phyloP scores from a whole-genome alignment of 345 rosid genomes.

The Rhodamnia argentea region DNA sequence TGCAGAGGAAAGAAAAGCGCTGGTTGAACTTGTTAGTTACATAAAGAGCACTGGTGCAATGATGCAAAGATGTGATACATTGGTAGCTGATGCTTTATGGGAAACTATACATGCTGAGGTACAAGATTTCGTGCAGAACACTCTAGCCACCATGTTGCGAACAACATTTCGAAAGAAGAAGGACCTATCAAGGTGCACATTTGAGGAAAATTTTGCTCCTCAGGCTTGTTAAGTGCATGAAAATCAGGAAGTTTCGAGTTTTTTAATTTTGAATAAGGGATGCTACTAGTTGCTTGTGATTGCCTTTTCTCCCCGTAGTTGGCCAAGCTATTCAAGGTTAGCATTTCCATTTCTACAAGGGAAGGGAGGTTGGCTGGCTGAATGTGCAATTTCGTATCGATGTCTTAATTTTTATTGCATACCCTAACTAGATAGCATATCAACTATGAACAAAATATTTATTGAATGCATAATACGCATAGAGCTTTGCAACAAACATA shows the following conservation, averaged over 20 bases:
- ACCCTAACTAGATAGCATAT: background rate
- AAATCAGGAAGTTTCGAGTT: background rate
- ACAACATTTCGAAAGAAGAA: conserved; percentile 95
- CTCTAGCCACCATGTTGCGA: conserved; percentile 86
- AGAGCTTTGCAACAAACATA: background rate
- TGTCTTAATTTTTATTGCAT: background rate
- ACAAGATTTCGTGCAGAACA: conserved; percentile 98
- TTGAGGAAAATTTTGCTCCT: background rate
- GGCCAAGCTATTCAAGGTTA: background rate
- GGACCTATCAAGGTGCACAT: conserved; percentile 71
- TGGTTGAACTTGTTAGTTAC: conserved; percentile 89
- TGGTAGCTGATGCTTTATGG: conserved; percentile 98
- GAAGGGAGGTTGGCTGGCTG: background rate
- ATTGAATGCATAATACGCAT: background rate
- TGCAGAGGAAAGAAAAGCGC: conserved; percentile 86
- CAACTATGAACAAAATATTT: background rate
- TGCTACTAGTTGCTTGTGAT: background rate
- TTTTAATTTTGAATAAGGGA: background rate
- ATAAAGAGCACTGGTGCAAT: conserved; percentile 87
- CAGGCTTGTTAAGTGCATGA: background rate
- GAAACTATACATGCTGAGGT: conserved; percentile 98
- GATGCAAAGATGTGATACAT: conserved; percentile 87
- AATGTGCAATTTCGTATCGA: background rate
- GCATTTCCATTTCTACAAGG: background rate
- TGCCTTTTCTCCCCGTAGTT: background rate